These are phyloP conservation scores for Paraconiothyrium sp. DNA, from an alignment of 2,329 filamentous ascomycete genomes.

Conservation along the genomic window DNA sequence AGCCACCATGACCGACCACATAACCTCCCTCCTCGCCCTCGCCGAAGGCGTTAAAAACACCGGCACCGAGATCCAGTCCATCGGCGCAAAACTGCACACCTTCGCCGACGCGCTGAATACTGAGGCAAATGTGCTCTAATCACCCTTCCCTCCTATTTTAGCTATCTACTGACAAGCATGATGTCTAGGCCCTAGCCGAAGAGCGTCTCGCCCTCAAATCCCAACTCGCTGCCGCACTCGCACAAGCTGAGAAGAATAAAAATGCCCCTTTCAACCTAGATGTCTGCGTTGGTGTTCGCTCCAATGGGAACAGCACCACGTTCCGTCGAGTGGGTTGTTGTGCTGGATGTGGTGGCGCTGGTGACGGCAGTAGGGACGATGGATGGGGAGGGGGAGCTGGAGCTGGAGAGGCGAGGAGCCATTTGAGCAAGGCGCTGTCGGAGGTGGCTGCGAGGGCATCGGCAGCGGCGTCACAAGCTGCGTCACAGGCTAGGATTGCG, in stretches of 20 bases:
- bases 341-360: conserved; percentile 1
- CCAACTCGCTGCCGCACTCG: conserved; percentile 3
- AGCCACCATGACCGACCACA: background rate
- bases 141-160: background rate
- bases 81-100: background rate
- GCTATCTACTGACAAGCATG: background rate
- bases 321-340: background rate
- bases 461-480: background rate
- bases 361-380: background rate
- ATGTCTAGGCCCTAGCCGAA: background rate
- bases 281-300: conserved; percentile 8
- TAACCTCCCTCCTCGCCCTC: conserved; percentile 9
- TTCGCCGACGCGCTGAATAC: background rate
- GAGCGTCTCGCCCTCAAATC: background rate
- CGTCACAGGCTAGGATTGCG: background rate
- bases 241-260: background rate
- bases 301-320: background rate
- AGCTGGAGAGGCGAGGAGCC: background rate
- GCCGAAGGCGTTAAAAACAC: conserved; percentile 1
- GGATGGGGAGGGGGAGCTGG: background rate
- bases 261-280: background rate
- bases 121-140: background rate
- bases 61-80: background rate
- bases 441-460: background rate
- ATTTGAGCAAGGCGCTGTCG: background rate